Evolutionary conservation across 202 grass and related monocot genomes (phyloP), one percentile per base, ranked within the genome.

Genomic region (Brachypodium distachyon): DNA sequence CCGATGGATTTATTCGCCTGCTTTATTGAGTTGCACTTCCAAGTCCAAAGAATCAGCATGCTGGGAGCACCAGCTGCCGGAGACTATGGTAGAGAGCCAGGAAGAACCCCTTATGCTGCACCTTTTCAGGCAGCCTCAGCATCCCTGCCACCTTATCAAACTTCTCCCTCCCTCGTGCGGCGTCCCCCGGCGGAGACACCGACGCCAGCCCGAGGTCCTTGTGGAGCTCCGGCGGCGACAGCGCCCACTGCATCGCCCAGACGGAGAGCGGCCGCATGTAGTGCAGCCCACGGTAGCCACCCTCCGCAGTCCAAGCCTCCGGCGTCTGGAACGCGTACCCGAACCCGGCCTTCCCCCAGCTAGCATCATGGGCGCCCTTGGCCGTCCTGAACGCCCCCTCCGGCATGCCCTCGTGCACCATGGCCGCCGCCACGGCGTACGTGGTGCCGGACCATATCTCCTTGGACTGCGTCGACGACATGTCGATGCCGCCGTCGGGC

Each of bases 211-310:
- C 40, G 4, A 82, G 38, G 25, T 82, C 76, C 50, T n/a, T 82
- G 81, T 84, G 76, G 18, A 97, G 76, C 70, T 80, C 55, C 9
- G 84, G 89, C 27, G 88, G 94, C 23, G 86, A 82, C 61, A 97
- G 56, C 79, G 94, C 91, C 88, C 86, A 94, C 57, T 94, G 94
- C 94, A 94, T 86, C 4, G 87, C 89, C 94, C 94, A 97, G 66
- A 97, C 82, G 3, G 33, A 70, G 0, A 97, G 82, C 39, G 89
- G 94, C 19, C 94, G 86, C 94, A 94, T 94, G 77, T 97, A 97
- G 27, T 94, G 88, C 74, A 94, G 73, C 19, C 89, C 83, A 0
- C 91, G 64, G 69, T 92, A 97, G 3, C 86, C 73, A 4, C 82
- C 91, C 0, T 84, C 77, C 6, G 44, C 53, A 11, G 67, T 92